Evolutionary conservation across 2,329 filamentous ascomycete genomes (phyloP), one percentile per base, ranked within the genome.

Genomic region (Sarocladium brachiariae): DNA sequence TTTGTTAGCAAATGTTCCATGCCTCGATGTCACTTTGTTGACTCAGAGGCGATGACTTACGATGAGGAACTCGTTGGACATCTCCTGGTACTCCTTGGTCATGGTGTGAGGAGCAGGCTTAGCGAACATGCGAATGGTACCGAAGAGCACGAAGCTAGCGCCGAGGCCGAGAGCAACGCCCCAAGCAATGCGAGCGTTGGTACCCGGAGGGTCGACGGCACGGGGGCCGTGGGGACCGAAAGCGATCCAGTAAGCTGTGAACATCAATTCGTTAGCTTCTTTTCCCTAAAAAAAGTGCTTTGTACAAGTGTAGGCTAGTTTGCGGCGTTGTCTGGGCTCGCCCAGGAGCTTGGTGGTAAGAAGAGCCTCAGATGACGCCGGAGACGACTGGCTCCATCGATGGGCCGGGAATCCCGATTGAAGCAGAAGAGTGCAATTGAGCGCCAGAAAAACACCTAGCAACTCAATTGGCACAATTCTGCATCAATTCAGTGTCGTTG

Each of bases 41-140:
- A 57, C 46, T n/a, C 9, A 13, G 7, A 14, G 13, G 23, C 8
- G 23, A 27, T 35, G 37, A 73, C 83, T 63, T 75, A 95, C 92
- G 81, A 84, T 91, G 70, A 96, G 78, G 72, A 87, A 93, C 77
- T 96, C 93, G 73, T 99, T 96, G 60, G 85, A 80, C 61, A 86
- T 86, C 77, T 97, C 90, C 77, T 99, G 89, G 83, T 87, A 97
- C 74, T 99, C 93, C 79, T 89, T 87, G 75, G 78, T 92, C 91
- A 99, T 95, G 64, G 92, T 95, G 70, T 77, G 76, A 59, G 93
- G 93, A 56, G 80, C 65, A 54, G 81, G 80, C 67, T 81, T 78
- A 63, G 87, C 89, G 68, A 88, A 84, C 59, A 78, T 59, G 63
- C 91, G 87, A 67, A 87, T 80, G 62, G 70, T 56, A 62, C 75